Evolutionary conservation across 2,329 filamentous ascomycete genomes (phyloP).

Genomic region (Xylaria arbuscula): DNA sequence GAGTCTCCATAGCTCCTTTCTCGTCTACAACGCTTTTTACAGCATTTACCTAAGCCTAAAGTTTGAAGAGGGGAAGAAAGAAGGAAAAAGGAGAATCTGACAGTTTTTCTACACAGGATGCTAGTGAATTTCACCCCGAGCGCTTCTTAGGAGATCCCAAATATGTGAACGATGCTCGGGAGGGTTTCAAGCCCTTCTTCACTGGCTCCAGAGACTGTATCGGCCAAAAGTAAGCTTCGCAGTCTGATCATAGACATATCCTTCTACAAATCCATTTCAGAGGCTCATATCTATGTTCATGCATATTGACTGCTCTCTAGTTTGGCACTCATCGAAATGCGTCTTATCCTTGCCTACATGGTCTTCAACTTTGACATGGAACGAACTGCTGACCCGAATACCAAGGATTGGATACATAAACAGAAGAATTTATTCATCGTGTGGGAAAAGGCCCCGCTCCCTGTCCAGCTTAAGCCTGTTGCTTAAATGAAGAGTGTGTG

Average conservation of each 20-base stretch:
- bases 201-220: not conserved
- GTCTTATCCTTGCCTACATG: not conserved
- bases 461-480: not conserved
- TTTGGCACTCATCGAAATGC: not conserved
- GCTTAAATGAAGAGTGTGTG: not conserved
- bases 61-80: not conserved
- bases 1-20: not conserved
- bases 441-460: not conserved
- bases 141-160: not conserved
- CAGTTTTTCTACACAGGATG: not conserved
- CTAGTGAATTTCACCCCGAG: not conserved
- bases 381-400: not conserved
- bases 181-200: not conserved
- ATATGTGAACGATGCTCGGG: not conserved
- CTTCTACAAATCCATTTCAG: too few relatives aligned
- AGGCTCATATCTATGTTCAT: not conserved
- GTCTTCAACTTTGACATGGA: conserved; percentile 1
- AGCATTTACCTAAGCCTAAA: not conserved
- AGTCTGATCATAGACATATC: not conserved
- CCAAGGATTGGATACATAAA: not conserved
- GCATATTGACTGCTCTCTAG: not conserved
- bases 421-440: conserved; percentile 1
- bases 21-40: not conserved
- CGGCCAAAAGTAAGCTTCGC: not conserved
- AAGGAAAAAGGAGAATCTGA: not conserved